These are phyloP conservation scores for Chlorociboria aeruginascens DNA, from an alignment of 495 filamentous ascomycete genomes.

Conservation along the genomic window DNA sequence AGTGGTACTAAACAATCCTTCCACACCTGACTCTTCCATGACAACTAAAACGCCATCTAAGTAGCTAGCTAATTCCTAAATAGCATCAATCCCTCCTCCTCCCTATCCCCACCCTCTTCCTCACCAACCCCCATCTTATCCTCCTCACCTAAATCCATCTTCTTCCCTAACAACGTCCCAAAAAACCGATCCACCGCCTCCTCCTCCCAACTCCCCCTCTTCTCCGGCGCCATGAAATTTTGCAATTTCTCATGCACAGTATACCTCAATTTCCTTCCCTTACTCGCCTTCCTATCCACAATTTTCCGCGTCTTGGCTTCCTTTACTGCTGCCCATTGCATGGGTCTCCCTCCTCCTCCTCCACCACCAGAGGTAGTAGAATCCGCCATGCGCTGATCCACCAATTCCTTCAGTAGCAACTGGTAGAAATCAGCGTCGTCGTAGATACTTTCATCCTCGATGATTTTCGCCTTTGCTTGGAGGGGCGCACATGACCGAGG, in stretches of 20 bases:
- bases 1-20: too few relatives aligned
- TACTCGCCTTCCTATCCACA: constrained; percentile 89
- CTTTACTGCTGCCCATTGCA: constrained; percentile 52
- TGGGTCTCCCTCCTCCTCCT: constrained; percentile 24
- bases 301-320: constrained; percentile 72
- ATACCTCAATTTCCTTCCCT: constrained; percentile 86
- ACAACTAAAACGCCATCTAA: constrained; percentile 3
- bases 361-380: constrained; percentile 28
- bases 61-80: constrained; percentile 34
- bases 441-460: constrained; percentile 51
- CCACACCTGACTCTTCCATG: too few relatives aligned
- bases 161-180: constrained; percentile 74
- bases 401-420: constrained; percentile 77
- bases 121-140: constrained; percentile 34
- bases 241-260: constrained; percentile 93
- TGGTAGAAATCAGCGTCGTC: constrained; percentile 94
- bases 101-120: constrained; percentile 40
- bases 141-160: constrained; percentile 59
- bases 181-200: constrained; percentile 79
- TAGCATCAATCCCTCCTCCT: constrained; percentile 61
- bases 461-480: constrained; percentile 41
- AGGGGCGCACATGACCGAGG: constrained; percentile 63
- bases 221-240: constrained; percentile 95
- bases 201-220: constrained; percentile 63
- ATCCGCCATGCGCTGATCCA: constrained; percentile 68